Evolutionary conservation across 1,284 basidiomycete species (phyloP).

Genomic region (Rhodofomes roseus): DNA sequence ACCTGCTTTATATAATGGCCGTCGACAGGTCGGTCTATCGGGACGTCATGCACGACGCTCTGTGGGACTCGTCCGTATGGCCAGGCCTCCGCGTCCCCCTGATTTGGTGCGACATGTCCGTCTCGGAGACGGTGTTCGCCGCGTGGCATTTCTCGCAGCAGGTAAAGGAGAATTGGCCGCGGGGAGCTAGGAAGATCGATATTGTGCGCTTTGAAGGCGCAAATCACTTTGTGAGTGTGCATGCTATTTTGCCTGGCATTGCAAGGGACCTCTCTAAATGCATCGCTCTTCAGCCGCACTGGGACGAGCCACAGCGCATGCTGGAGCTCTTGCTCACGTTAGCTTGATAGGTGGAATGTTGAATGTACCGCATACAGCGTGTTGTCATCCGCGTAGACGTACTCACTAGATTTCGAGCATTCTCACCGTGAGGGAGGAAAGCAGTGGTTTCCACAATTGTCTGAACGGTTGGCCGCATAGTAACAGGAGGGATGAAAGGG

Average conservation of each 20-base stretch:
- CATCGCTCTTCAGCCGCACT: not conserved
- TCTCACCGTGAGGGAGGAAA: too few relatives aligned
- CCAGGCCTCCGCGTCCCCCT: not conserved
- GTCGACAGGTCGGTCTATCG: not conserved
- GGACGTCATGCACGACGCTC: not conserved
- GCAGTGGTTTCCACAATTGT: too few relatives aligned
- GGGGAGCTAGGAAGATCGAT: not conserved
- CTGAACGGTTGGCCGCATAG: too few relatives aligned
- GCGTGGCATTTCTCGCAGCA: not conserved
- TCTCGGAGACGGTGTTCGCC: not conserved
- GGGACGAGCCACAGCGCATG: not conserved
- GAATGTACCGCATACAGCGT: too few relatives aligned
- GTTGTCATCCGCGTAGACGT: too few relatives aligned
- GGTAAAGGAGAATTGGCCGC: not conserved
- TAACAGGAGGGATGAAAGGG: too few relatives aligned
- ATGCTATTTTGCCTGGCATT: not conserved
- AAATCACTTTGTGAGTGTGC: not conserved
- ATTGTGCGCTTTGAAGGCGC: not conserved
- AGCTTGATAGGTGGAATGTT: not conserved
- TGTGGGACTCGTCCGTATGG: not conserved
- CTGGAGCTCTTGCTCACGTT: not conserved
- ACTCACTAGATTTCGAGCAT: too few relatives aligned
- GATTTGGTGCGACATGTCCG: not conserved
- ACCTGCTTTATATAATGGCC: not conserved
- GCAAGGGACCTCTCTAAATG: too few relatives aligned